A percentile compares a stretch with the other conserved stretches of the same genome.
phyloP scores from a whole-genome alignment of 179 eudicot species.

The Spergularia azorica region DNA sequence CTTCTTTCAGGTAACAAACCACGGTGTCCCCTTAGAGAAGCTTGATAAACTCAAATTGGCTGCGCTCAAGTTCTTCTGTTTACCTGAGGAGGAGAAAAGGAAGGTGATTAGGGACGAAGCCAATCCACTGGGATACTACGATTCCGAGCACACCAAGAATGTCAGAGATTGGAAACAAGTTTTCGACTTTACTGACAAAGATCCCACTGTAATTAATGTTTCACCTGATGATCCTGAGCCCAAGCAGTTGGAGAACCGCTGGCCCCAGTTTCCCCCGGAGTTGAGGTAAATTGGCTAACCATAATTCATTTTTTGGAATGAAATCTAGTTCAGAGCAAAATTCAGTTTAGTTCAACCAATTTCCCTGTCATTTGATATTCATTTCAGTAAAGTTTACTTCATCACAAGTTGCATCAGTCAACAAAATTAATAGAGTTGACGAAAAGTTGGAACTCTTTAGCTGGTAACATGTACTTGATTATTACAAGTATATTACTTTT shows the following conservation, averaged over 20 bases:
- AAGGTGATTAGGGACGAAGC: slow-evolving; percentile 44
- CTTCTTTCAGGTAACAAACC: slow-evolving; percentile 67
- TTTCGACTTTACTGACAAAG: slow-evolving; percentile 40
- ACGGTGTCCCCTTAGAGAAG: slow-evolving; percentile 44
- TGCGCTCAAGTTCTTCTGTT: slow-evolving; percentile 39
- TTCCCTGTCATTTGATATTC: too few relatives aligned
- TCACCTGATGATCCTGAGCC: slow-evolving; percentile 26
- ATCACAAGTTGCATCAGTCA: too few relatives aligned
- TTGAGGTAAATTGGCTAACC: slow-evolving; percentile 26
- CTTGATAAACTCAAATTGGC: slow-evolving; percentile 29
- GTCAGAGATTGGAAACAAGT: slow-evolving; percentile 66
- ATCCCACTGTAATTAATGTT: slow-evolving; percentile 34
- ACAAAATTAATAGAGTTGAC: too few relatives aligned
- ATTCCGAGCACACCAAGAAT: slow-evolving; percentile 57
- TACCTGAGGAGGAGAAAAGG: slow-evolving; percentile 45
- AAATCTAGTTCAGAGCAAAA: too few relatives aligned
- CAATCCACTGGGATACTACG: slow-evolving; percentile 54
- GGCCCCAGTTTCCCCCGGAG: slow-evolving; percentile 38
- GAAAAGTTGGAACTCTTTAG: too few relatives aligned
- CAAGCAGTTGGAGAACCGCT: slow-evolving; percentile 24
- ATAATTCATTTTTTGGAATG: too few relatives aligned
- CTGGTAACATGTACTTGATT: neutral
- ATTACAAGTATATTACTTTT: neutral
- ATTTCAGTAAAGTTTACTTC: too few relatives aligned
- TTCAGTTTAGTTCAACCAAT: too few relatives aligned